phyloP scores from a whole-genome alignment of 805 yeast species.

The Candida takata region DNA sequence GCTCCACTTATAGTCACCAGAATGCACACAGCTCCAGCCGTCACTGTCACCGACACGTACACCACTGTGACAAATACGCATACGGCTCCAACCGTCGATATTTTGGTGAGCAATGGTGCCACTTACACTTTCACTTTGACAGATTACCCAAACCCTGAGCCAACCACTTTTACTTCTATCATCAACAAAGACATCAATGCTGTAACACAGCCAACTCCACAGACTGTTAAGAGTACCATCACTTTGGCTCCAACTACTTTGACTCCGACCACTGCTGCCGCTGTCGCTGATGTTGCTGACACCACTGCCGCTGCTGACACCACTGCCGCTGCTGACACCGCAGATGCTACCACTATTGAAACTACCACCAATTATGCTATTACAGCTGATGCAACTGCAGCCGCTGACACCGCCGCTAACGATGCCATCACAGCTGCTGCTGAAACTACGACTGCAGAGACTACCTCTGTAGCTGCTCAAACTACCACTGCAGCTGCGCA shows the following conservation, averaged over 20 bases:
- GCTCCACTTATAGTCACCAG: slow-evolving; percentile 42
- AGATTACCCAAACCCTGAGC: slow-evolving; percentile 29
- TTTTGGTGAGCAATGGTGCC: slow-evolving; percentile 29
- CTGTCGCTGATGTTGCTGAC: slow-evolving; percentile 7
- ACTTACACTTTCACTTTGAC: slow-evolving; percentile 33
- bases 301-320: neutral
- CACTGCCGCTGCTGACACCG: neutral
- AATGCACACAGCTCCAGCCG: slow-evolving; percentile 48
- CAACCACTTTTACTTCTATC: slow-evolving; percentile 29
- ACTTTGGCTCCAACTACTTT: slow-evolving; percentile 15
- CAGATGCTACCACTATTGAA: too few relatives aligned
- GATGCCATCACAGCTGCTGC: slow-evolving; percentile 7
- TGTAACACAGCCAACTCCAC: slow-evolving; percentile 3
- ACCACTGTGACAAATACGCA: slow-evolving; percentile 33
- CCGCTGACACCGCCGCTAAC: slow-evolving; percentile 14
- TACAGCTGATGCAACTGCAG: neutral
- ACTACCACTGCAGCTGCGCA: slow-evolving; percentile 15
- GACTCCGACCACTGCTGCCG: slow-evolving; percentile 2
- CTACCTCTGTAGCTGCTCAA: slow-evolving; percentile 12
- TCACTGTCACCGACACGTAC: slow-evolving; percentile 36
- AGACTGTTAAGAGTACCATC: slow-evolving; percentile 9
- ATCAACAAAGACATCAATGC: slow-evolving; percentile 16
- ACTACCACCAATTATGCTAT: neutral
- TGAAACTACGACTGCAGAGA: slow-evolving; percentile 12
- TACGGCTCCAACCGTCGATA: slow-evolving; percentile 36